Conservation (phyloP, 2,329 filamentous ascomycete genomes). For the Pseudogymnoascus destructans region DNA sequence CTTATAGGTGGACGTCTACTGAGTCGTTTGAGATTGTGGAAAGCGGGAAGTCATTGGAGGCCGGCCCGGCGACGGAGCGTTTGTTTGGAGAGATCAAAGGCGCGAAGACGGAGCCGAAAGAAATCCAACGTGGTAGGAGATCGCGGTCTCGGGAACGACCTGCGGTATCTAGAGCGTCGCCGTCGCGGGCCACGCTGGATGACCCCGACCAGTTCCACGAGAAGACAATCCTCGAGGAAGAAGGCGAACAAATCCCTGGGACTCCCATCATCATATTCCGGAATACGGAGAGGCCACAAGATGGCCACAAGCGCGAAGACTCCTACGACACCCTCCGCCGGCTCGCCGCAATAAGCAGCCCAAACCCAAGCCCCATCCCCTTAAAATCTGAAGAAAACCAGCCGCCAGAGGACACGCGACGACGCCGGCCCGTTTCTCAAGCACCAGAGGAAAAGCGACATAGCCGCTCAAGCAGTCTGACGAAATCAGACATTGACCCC, state of each 20-base stretch:
- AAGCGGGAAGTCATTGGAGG: background rate
- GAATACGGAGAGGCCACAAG: background rate
- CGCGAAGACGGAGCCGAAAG: background rate
- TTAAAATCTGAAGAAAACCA: background rate
- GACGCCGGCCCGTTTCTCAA: conserved; percentile 10
- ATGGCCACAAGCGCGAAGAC: conserved; percentile 10
- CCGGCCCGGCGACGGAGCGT: background rate
- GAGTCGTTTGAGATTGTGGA: background rate
- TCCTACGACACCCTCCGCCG: conserved; percentile 14
- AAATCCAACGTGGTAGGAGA: background rate
- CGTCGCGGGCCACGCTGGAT: conserved; percentile 6
- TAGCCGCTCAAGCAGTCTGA: conserved; percentile 13
- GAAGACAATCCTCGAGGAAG: conserved; percentile 19
- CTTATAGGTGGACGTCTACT: background rate
- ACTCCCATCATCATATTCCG: conserved; percentile 18
- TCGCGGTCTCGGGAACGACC: background rate
- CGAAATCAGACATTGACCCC: conserved; percentile 20
- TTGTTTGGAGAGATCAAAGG: background rate
- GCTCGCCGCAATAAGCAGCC: conserved; percentile 14
- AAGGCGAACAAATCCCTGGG: conserved; percentile 17
- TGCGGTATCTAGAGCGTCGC: background rate
- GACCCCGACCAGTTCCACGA: conserved; percentile 13
- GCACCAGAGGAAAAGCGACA: conserved; percentile 13
- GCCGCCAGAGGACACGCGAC: conserved; percentile 6
- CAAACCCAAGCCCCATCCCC: conserved; percentile 11